These are phyloP conservation scores for Lasiosphaeria miniovina DNA, from an alignment of 495 filamentous ascomycete genomes.

Conservation along the genomic window DNA sequence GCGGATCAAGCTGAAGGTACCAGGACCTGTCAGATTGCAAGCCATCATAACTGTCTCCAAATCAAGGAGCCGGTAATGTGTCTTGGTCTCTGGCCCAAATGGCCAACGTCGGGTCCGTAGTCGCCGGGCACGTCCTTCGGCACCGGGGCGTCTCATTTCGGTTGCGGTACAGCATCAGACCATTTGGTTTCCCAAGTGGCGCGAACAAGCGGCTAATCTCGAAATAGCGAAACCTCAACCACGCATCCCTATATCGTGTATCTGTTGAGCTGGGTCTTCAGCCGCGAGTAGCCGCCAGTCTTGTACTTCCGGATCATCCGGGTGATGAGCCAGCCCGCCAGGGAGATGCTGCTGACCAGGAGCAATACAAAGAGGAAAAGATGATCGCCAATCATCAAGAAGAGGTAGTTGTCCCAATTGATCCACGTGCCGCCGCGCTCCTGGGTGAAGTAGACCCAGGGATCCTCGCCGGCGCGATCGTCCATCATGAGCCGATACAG, in stretches of 20 bases:
- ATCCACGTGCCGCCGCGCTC: constrained; percentile 42
- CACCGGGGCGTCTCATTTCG: too few species aligned
- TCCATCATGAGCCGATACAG: constrained; percentile 45
- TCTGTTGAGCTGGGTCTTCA: constrained; percentile 3
- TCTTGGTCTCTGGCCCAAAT: too few species aligned
- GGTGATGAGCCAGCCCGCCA: constrained; percentile 11
- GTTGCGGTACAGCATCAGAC: too few species aligned
- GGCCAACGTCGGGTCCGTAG: too few species aligned
- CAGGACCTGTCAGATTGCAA: too few species aligned
- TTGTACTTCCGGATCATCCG: constrained; percentile 10
- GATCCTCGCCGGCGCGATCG: constrained; percentile 32
- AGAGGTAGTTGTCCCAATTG: constrained; percentile 40
- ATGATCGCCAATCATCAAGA: constrained; percentile 35
- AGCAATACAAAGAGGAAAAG: constrained; percentile 38
- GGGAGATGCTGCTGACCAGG: constrained; percentile 4
- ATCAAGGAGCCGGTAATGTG: too few species aligned
- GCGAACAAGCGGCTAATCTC: too few species aligned
- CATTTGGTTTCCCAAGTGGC: too few species aligned
- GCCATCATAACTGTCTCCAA: too few species aligned
- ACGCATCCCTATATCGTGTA: neutral
- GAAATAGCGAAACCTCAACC: too few species aligned
- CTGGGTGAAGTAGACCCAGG: constrained; percentile 43
- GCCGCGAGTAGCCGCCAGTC: constrained; percentile 11
- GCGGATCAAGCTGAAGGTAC: too few species aligned
- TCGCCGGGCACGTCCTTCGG: too few species aligned